Conservation (phyloP, 331 rosid genomes). For the Ulmus americana region DNA sequence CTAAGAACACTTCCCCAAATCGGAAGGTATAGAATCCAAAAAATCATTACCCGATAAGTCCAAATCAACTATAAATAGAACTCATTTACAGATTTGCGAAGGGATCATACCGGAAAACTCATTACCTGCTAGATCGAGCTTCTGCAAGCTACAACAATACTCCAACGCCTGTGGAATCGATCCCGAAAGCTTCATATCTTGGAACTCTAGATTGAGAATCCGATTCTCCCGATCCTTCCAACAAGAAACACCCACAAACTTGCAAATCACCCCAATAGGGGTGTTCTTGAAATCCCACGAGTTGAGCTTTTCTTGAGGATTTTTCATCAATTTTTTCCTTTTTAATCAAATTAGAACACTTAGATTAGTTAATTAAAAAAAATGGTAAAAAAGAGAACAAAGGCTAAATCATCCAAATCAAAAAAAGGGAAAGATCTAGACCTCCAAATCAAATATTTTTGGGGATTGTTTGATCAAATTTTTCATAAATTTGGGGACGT, state of each 20-base stretch:
- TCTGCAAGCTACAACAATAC: slow-evolving; percentile 59
- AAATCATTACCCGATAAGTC: slow-evolving; percentile 60
- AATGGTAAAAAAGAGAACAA: too few species aligned
- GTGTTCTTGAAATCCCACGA: slow-evolving; percentile 60
- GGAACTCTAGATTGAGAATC: slow-evolving; percentile 41
- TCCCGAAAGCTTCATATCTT: slow-evolving; percentile 52
- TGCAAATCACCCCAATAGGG: slow-evolving; percentile 53
- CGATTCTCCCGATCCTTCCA: slow-evolving; percentile 83
- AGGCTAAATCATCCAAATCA: too few species aligned
- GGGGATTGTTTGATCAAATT: too few species aligned
- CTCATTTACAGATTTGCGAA: slow-evolving; percentile 55
- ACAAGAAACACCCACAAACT: slow-evolving; percentile 57
- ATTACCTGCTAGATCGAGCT: slow-evolving; percentile 59
- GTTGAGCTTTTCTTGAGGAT: slow-evolving; percentile 27
- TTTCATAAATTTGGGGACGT: too few species aligned
- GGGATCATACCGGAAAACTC: slow-evolving; percentile 50
- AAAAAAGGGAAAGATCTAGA: too few species aligned
- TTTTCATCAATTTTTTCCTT: slow-evolving; percentile 21
- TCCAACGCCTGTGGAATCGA: slow-evolving; percentile 44
- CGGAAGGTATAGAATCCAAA: slow-evolving; percentile 48
- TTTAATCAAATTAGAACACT: too few species aligned
- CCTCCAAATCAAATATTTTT: too few species aligned
- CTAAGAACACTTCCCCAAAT: slow-evolving; percentile 26
- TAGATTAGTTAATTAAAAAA: too few species aligned
- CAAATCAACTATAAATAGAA: slow-evolving; percentile 53